Evolutionary conservation across 2,329 filamentous ascomycete genomes (phyloP), one percentile per base, ranked within the genome.

Genomic region (Ophiosphaerella herpotricha): DNA sequence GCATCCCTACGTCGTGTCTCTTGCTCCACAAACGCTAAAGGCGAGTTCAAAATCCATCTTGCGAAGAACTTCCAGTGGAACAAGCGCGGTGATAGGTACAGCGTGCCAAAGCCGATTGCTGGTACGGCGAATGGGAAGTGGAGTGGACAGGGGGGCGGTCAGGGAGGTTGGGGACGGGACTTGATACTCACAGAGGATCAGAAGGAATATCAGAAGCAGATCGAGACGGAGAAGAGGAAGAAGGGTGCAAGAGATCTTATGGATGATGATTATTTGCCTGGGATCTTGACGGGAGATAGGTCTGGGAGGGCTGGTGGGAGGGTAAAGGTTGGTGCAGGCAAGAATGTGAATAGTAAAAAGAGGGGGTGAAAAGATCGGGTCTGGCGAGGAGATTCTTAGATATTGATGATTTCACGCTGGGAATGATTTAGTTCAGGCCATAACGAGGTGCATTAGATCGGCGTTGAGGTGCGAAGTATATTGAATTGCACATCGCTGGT

Each of bases 21-120:
- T 21, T 97, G 92, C 80, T 89, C 88, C 24, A 97, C 91, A 3
- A 87, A 92, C 65, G 79, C 85, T 23, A 82, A 85, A 43, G 94
- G 94, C 43, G 85, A 87, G 63, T 95, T 97, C 77, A 86, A 83
- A 51, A 75, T 99, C 52, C 90, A 97, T 70, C 79, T 99, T 52
- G 96, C 96, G 80, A 87, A 86, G 74, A 96, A 96, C 74, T 96
- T 94, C 80, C 91, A 97, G 76, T 96, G 88, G 87, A 97, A 96
- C 75, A 96, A 88, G 61, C 83, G 92, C 21, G 94, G 94, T 44
- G 94, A 97, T 73, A 85, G 90, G 33, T 99, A 88, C 78, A 95
- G 91, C 71, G 86, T 99, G 38, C 94, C 94, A 1, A 97, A 97
- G 77, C 90, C 94, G 0, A 83, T 89, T 11, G 85, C 89, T 53